These are phyloP conservation scores for Calonectria pteridis DNA, from an alignment of 2,329 filamentous ascomycete genomes.

Conservation along the genomic window DNA sequence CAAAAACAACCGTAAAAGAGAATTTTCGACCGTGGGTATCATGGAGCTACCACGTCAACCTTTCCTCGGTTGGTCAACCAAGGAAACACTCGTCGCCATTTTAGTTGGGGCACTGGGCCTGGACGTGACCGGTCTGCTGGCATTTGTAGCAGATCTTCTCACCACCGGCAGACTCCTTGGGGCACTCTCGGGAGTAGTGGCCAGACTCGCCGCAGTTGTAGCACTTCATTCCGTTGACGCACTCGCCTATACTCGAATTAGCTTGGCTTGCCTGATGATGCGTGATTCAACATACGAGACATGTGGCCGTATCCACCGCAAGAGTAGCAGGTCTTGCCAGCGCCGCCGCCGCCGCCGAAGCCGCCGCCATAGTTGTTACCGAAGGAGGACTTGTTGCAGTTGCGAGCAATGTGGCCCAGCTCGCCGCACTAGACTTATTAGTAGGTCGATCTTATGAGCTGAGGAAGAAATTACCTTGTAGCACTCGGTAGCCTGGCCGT, in stretches of 20 bases:
- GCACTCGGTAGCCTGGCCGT: conserved; percentile 76
- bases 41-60: conserved; percentile 57
- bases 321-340: conserved; percentile 94
- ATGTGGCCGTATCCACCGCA: conserved; percentile 98
- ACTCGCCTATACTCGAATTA: conserved; percentile 73
- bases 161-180: conserved; percentile 85
- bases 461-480: conserved; percentile 74
- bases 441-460: conserved; percentile 2
- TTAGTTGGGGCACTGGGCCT: conserved; percentile 89
- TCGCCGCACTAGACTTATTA: conserved; percentile 78
- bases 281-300: conserved; percentile 73
- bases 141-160: conserved; percentile 99
- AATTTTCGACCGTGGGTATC: conserved; percentile 56
- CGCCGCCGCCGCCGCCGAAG: conserved; percentile 60
- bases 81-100: conserved; percentile 44
- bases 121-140: conserved; percentile 87
- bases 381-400: conserved; percentile 76
- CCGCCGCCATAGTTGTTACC: conserved; percentile 62
- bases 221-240: conserved; percentile 99
- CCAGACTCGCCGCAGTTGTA: conserved; percentile 98
- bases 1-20: conserved; percentile 42
- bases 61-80: conserved; percentile 39
- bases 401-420: conserved; percentile 94
- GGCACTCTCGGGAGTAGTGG: conserved; percentile 95
- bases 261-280: conserved; percentile 1